phyloP scores from a whole-genome alignment of 495 filamentous ascomycete genomes.

The Talaromyces stipitatus region DNA sequence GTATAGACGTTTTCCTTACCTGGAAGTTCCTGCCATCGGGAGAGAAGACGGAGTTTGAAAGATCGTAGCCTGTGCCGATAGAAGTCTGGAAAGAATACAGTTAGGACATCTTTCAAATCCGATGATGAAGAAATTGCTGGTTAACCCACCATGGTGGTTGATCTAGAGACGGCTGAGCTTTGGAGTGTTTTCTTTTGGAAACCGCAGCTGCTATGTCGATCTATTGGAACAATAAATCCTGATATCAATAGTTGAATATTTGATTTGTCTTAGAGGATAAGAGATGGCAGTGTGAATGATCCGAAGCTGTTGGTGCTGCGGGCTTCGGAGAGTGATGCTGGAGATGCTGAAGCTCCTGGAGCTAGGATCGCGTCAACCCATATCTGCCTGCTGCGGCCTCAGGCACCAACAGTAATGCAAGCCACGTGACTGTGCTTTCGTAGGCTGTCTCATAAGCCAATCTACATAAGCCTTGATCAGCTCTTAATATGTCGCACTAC shows the following conservation, averaged over 20 bases:
- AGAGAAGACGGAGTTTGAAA: constrained; percentile 98
- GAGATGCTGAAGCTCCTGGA: not conserved
- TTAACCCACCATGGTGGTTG: constrained; percentile 8
- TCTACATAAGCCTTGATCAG: no score
- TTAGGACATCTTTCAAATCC: constrained; percentile 6
- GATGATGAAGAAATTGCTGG: constrained; percentile 4
- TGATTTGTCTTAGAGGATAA: not conserved
- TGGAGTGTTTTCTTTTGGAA: not conserved
- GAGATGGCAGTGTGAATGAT: not conserved
- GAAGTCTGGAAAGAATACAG: constrained; percentile 60
- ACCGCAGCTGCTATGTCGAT: not conserved
- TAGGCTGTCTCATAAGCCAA: no score
- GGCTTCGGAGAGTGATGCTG: not conserved
- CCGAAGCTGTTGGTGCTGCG: not conserved
- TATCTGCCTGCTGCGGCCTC: constrained; percentile 1
- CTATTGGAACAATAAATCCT: not conserved
- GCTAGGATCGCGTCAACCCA: constrained; percentile 1
- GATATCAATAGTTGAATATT: not conserved
- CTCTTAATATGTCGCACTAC: no score
- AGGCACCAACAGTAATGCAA: not conserved
- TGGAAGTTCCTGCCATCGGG: constrained; percentile 99
- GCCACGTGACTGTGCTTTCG: not conserved
- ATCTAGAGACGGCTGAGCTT: constrained; percentile 2
- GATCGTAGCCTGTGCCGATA: constrained; percentile 98
- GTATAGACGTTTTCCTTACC: constrained; percentile 28